These are phyloP conservation scores for Entamoeba invadens DNA, from an alignment of 208 protist genomes.

Conservation along the genomic window DNA sequence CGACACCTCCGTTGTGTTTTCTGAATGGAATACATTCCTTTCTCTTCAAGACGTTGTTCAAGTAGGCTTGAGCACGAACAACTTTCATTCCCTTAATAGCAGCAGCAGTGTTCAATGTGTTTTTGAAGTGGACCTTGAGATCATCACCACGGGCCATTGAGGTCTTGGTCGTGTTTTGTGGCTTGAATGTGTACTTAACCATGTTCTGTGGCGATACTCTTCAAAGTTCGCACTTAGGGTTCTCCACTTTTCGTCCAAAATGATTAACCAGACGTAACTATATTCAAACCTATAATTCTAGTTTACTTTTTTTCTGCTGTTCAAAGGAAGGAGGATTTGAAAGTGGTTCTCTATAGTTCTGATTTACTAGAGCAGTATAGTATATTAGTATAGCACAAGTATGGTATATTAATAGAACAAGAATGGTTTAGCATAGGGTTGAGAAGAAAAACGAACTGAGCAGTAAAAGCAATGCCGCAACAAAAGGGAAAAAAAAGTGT, in stretches of 20 bases:
- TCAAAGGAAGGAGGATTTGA: too few relatives aligned
- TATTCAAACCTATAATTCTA: too few relatives aligned
- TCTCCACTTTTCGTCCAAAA: not conserved
- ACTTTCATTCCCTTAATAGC: conserved; percentile 57
- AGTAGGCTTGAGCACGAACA: conserved; percentile 49
- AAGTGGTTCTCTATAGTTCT: too few relatives aligned
- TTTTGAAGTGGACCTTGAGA: conserved; percentile 68
- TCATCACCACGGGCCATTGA: conserved; percentile 45
- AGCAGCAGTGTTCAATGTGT: conserved; percentile 61
- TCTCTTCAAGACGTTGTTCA: conserved; percentile 56
- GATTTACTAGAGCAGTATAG: too few relatives aligned
- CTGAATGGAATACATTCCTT: conserved; percentile 64
- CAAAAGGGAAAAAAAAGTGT: not conserved
- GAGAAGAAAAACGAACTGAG: not conserved
- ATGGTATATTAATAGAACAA: too few relatives aligned
- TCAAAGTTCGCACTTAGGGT: not conserved
- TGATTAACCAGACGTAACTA: too few relatives aligned
- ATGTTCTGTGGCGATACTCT: not conserved
- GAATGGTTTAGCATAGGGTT: too few relatives aligned
- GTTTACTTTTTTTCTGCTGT: too few relatives aligned
- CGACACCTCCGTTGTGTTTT: conserved; percentile 60
- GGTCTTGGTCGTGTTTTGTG: not conserved
- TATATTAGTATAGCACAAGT: too few relatives aligned
- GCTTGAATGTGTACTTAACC: not conserved
- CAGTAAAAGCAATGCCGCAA: not conserved